Base-by-base conservation (phyloP, 345 rosid genomes). In the Gossypium sturtianum region DNA sequence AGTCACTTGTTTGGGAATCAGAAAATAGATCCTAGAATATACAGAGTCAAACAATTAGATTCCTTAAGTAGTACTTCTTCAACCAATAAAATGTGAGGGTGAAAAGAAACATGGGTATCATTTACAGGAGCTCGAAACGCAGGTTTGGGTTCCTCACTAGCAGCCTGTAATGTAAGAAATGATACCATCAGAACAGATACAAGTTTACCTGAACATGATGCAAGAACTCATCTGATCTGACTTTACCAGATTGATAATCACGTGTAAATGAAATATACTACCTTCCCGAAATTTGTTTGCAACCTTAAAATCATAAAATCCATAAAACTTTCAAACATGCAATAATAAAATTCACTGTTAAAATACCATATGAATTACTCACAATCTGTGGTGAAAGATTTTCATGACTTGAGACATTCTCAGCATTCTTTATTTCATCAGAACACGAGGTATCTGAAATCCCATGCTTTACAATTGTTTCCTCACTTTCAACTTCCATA, bases 1-100 rank as follows among this genome's bases (percentile, higher is more conserved):
- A 79, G 75, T 80, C 81, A 64, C 79, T 79, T 47, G 78, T 76
- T 84, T 86, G 89, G 13, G 84, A 84, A 80, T 74, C 86, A 73
- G 85, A 75, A 65, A 82, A 77, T 47, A 89, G 76, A 81, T 86
- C 92, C 99, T 93, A 71, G 73, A 80, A 71, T 45, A 76, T 49
- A 67, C 34, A 71, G 48, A 52, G 4, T 59, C 57, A 66, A 61
- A 58, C 63, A 77, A 34, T 19, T 19, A 15, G 66, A 44, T 19
- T 17, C 43, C 58, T 74, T 41, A 27, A 4, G 63, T 49, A 15
- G 11, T 16, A 74, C 75, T 29, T 70, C 54, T 29, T 61, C 52
- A 70, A 70, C 22, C 54, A 51, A 41, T 38, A 19, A 23, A 43
- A 73, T 58, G n/a, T 62, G 29, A 53, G 49, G 49, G 38, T 27